Evolutionary conservation across 1,284 basidiomycete species (phyloP), one percentile per base, ranked within the genome.

Genomic region (Tylopilus sp.): DNA sequence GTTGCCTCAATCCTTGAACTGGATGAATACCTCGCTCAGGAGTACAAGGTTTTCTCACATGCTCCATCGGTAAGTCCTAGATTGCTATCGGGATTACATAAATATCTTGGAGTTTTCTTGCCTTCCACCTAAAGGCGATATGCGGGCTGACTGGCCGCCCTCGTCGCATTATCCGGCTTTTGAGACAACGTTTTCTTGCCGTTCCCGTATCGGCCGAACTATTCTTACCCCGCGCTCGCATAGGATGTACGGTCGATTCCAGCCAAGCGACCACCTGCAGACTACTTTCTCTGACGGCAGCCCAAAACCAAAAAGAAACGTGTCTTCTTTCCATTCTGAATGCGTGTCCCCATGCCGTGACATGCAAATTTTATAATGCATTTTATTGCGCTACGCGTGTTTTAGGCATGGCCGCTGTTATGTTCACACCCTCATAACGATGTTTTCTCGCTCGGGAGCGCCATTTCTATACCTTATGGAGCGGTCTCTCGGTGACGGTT

Each of bases 1-100:
- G 90, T 95, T 31, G 94, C 94, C 29, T 92, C 89, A 18, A 94
- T 97, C 59, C 75, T 96, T 18, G 88, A 94, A 64, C 75, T 97
- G 37, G 91, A 96, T 66, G 94, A 96, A 61, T 79, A 93, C 61
- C 78, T 96, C 33, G 81, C 82, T 26, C 91, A 94, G 67, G 88
- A 91, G 65, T 96, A 95, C 73, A 93, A 93, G 67, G 91, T 94
- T 17, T 92, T 92, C 66, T 75, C 78, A 34, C 88, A 90, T 63
- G 91, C 90, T 17, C 79, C 85, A 7, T 72, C 83, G 62, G 84
- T 85, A 67, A 59, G 80, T 73, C 28, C 33, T 53, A 57, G 35
- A 29, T 28, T 47, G 31, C 38, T 30, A 35, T n/a, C 21, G 7
- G 29, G 40, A 28, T 51, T 51, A 51, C 50, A 51, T 51, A 51